phyloP scores from a whole-genome alignment of 2,329 filamentous ascomycete genomes.

The Clonostachys byssicola region DNA sequence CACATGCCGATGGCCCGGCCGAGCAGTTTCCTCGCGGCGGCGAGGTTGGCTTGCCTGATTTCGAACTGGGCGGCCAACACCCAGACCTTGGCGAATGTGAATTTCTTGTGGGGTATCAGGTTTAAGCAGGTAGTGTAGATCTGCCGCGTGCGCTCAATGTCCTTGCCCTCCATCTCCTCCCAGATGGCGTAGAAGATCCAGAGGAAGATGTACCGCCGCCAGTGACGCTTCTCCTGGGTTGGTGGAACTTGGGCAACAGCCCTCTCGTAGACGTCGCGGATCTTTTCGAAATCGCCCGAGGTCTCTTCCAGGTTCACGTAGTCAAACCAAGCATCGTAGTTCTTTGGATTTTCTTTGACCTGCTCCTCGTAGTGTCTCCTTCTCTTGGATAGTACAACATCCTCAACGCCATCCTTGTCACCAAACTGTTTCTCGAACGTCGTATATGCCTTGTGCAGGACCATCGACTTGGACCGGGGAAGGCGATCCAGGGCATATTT shows the following conservation, averaged over 20 bases:
- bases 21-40: constrained; percentile 79
- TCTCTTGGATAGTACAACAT: constrained; percentile 92
- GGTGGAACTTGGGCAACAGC: constrained; percentile 94
- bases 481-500: constrained; percentile 93
- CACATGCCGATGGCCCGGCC: constrained; percentile 90
- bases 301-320: constrained; percentile 88
- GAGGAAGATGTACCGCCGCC: constrained; percentile 94
- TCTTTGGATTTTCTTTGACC: constrained; percentile 88
- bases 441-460: constrained; percentile 89
- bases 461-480: constrained; percentile 78
- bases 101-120: constrained; percentile 90
- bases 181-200: constrained; percentile 97
- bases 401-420: constrained; percentile 87
- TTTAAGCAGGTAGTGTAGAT: constrained; percentile 88
- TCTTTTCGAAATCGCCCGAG: constrained; percentile 74
- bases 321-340: constrained; percentile 97
- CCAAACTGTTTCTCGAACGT: constrained; percentile 98
- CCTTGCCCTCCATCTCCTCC: constrained; percentile 84
- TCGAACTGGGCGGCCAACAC: constrained; percentile 91
- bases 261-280: constrained; percentile 90
- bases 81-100: constrained; percentile 98
- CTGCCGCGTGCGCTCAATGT: constrained; percentile 74
- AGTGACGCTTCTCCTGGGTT: constrained; percentile 94
- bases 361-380: constrained; percentile 92
- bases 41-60: constrained; percentile 78